A percentile compares a stretch with the other conserved stretches of the same genome.
Conservation (phyloP, 768 basidiomycete genomes). For the Mycena filopes region DNA sequence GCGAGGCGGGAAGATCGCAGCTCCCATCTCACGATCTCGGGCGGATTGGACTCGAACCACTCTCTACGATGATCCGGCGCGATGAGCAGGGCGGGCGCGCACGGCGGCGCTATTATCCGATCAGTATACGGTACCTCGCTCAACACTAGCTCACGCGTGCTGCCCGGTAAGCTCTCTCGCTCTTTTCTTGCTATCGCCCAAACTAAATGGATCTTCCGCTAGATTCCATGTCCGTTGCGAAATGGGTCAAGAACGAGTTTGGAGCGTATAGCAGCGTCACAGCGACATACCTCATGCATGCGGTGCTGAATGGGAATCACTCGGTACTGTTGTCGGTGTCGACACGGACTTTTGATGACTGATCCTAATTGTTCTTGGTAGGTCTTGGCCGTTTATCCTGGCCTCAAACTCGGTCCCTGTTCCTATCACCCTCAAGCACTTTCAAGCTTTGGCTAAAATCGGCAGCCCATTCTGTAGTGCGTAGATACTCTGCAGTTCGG, state of each 20-base stretch:
- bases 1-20: background rate
- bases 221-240: conserved; percentile 69
- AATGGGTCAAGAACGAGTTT: conserved; percentile 68
- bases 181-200: background rate
- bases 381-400: conserved; percentile 22
- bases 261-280: conserved; percentile 66
- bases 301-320: conserved; percentile 73
- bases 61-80: conserved; percentile 77
- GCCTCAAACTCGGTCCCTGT: conserved; percentile 47
- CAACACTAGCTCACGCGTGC: conserved; percentile 62
- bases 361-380: conserved; percentile 10
- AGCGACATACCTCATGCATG: conserved; percentile 78
- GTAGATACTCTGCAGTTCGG: background rate
- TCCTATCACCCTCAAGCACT: conserved; percentile 81
- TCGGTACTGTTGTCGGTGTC: conserved; percentile 42
- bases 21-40: conserved; percentile 45
- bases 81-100: conserved; percentile 73
- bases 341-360: background rate
- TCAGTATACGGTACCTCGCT: conserved; percentile 45
- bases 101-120: conserved; percentile 61
- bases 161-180: conserved; percentile 57
- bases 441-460: conserved; percentile 76
- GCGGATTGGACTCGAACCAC: conserved; percentile 75
- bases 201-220: background rate
- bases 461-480: conserved; percentile 69